Percentiles rank a stretch among this genome's conserved stretches.
Conservation (phyloP, 495 filamentous ascomycete species). For the Tuber microsphaerosporum region DNA sequence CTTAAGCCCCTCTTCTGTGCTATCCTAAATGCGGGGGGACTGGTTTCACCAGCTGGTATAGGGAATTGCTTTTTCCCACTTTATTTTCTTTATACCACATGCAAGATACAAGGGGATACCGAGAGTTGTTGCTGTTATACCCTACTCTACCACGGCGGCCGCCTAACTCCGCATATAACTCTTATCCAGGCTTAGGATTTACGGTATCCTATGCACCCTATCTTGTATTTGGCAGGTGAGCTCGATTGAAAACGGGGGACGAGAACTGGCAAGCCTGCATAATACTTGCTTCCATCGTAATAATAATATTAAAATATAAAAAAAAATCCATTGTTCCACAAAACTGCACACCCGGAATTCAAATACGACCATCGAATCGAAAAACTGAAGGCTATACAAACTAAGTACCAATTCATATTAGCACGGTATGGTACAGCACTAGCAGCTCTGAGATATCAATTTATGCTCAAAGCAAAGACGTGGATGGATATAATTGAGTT, state of each 20-base stretch:
- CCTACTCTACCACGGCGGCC: neutral
- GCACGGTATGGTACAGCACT: neutral
- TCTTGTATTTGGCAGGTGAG: neutral
- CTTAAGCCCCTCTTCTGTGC: neutral
- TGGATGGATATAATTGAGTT: conserved; percentile 4
- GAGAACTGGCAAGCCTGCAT: neutral
- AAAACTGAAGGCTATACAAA: neutral
- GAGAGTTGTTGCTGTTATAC: neutral
- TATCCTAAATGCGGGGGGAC: neutral
- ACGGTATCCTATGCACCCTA: neutral
- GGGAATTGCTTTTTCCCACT: neutral
- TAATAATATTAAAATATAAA: neutral
- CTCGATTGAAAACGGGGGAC: neutral
- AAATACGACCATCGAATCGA: neutral
- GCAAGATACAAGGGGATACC: neutral
- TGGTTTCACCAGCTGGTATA: neutral
- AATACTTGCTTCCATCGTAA: neutral
- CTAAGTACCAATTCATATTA: neutral
- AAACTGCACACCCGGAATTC: conserved; percentile 4
- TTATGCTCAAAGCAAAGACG: neutral
- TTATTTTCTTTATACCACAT: neutral
- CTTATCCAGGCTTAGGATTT: neutral
- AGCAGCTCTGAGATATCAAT: neutral
- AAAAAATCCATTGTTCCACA: neutral
- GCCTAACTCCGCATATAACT: neutral